Evolutionary conservation across 306 rosid genomes (phyloP).

Genomic region (Comarum palustre): DNA sequence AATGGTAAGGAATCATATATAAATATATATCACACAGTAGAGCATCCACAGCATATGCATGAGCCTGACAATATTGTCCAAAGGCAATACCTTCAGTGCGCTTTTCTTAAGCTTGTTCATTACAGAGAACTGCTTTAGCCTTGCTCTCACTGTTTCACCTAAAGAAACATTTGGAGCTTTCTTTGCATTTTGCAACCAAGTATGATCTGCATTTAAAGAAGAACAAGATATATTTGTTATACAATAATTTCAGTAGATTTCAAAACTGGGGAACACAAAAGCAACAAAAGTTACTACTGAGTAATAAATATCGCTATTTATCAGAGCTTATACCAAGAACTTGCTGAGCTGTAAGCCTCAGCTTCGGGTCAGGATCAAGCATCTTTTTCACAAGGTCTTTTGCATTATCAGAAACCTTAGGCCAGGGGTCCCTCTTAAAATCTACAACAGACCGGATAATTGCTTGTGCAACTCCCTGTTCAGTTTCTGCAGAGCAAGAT

Average conservation of each 20-base stretch:
- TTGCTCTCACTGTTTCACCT: constrained; percentile 90
- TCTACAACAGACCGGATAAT: constrained; percentile 81
- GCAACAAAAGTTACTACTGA: neutral
- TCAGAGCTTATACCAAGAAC: constrained; percentile 60
- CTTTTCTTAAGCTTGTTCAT: constrained; percentile 99
- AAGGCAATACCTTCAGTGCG: constrained; percentile 75
- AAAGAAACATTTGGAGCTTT: constrained; percentile 90
- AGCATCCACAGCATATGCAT: constrained; percentile 7
- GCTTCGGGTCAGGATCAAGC: constrained; percentile 86
- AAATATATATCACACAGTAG: constrained; percentile 17
- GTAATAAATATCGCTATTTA: neutral
- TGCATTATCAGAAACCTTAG: constrained; percentile 91
- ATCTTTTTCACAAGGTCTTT: constrained; percentile 95
- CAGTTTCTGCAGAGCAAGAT: constrained; percentile 71
- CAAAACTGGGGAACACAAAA: neutral
- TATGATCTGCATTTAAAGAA: constrained; percentile 71
- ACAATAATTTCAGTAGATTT: constrained; percentile 12
- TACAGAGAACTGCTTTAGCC: constrained; percentile 89
- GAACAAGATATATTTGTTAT: constrained; percentile 1
- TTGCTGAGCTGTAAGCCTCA: constrained; percentile 77
- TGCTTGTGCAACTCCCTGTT: constrained; percentile 98
- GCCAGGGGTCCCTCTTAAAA: constrained; percentile 97
- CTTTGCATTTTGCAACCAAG: constrained; percentile 87
- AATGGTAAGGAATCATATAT: neutral
- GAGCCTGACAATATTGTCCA: constrained; percentile 11